Conservation (phyloP, 2,329 filamentous ascomycete genomes). For the Curvularia verruculosa region DNA sequence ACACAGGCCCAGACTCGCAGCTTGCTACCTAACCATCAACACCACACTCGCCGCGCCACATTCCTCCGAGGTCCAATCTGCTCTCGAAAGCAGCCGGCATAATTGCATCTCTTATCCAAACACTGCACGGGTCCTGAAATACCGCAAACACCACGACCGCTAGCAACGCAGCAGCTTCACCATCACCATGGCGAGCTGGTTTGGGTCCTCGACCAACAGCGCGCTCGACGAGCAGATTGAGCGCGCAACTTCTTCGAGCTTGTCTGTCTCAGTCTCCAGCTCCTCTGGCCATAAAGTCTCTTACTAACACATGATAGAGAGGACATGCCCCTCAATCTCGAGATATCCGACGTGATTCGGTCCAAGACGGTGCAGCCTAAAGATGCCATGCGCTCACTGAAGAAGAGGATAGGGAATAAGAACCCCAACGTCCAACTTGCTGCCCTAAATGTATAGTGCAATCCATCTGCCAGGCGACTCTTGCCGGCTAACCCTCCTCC, state of each 20-base stretch:
- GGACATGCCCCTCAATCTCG: conserved; percentile 95
- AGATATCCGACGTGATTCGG: conserved; percentile 96
- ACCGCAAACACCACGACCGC: not conserved
- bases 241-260: conserved; percentile 88
- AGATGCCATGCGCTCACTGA: conserved; percentile 96
- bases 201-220: conserved; percentile 78
- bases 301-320: conserved; percentile 63
- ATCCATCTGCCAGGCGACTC: not conserved
- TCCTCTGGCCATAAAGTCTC: not conserved
- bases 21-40: conserved; percentile 19
- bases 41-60: conserved; percentile 3
- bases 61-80: not conserved
- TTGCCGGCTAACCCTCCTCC: conserved; percentile 20
- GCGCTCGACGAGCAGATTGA: conserved; percentile 97
- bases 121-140: not conserved
- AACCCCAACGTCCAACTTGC: conserved; percentile 97
- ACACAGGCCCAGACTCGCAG: conserved; percentile 7
- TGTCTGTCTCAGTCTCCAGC: conserved; percentile 61
- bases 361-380: conserved; percentile 97
- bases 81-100: not conserved
- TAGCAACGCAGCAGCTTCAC: conserved; percentile 5
- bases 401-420: conserved; percentile 92
- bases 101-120: too few relatives aligned
- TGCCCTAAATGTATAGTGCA: conserved; percentile 76
- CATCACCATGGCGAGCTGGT: conserved; percentile 87